Base-by-base conservation (phyloP, 2,329 filamentous ascomycete species). In the Dryadomyces sulphureus region DNA sequence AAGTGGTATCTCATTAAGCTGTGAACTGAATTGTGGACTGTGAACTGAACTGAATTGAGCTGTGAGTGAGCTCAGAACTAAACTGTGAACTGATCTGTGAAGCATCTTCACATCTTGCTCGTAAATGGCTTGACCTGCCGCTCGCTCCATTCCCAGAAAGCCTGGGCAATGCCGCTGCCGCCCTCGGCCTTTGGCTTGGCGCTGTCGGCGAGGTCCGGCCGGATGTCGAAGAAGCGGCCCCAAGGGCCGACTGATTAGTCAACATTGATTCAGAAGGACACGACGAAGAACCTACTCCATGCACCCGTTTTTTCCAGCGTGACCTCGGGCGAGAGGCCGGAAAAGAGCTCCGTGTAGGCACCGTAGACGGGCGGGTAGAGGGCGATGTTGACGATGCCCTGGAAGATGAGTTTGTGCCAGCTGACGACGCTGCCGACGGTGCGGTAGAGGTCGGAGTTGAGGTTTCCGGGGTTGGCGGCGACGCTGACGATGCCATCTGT, bases 291-390 rank as follows among this genome's bases (percentile, higher is more conserved):
- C 41, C 4, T 21, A 44, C 42, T 44, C 32, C 32, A 44, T 7
- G n/a, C 11, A 14, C 38, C 38, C 6, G 20, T 24, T 20, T 41
- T 35, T 25, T 64, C 64, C 1, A 61, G 36, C 0, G 61, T 67
- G 4, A 72, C 56, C 0, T 69, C 60, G 0, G 64, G 62, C 0
- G 67, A 67, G 35, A 69, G 56, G 0, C 61, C 69, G 1, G 68
- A 62, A 48, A 64, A 75, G 1, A 74, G 51, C 48, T 68, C 62
- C 0, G 70, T 70, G 52, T 70, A 72, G 0, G 67, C 69, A 0
- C 69, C 71, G 27, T 62, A 55, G 14, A 62, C 46, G 0, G 55
- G 19, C 0, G 61, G 57, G 45, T 60, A 36, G 14, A 43, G 20
- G 7, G 30, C 14, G 12, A 24, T 5, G 19, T 20, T 8, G 20